These are phyloP conservation scores for Aspergillus nanangensis DNA, from an alignment of 495 filamentous ascomycete genomes.

Conservation along the genomic window DNA sequence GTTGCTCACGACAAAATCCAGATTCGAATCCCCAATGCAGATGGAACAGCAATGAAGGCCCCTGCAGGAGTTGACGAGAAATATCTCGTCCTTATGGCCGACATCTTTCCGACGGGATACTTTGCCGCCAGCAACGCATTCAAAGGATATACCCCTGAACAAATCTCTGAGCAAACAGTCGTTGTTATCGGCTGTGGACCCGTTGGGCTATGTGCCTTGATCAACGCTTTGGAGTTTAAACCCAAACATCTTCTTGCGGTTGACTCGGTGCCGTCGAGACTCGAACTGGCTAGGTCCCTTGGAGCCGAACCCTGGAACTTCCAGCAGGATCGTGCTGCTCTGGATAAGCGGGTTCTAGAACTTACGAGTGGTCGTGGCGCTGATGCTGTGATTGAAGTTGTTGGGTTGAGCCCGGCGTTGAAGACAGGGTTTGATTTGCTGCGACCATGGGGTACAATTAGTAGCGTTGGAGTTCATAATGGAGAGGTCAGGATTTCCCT, in stretches of 20 bases:
- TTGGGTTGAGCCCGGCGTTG: conserved; percentile 79
- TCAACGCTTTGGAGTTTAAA: conserved; percentile 74
- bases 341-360: conserved; percentile 68
- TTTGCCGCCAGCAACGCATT: conserved; percentile 87
- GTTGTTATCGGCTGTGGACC: conserved; percentile 88
- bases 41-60: conserved; percentile 74
- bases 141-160: conserved; percentile 54
- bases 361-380: conserved; percentile 80
- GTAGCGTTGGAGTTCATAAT: conserved; percentile 90
- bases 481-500: conserved; percentile 54
- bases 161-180: conserved; percentile 65
- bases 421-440: conserved; percentile 80
- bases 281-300: conserved; percentile 70
- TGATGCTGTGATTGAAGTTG: conserved; percentile 88
- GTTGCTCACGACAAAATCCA: conserved; percentile 13
- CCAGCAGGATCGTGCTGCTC: conserved; percentile 58
- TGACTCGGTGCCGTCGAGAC: conserved; percentile 72
- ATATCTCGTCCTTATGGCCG: conserved; percentile 65
- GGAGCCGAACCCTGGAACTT: conserved; percentile 90
- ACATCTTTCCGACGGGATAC: conserved; percentile 74
- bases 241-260: conserved; percentile 82
- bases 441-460: conserved; percentile 82
- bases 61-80: conserved; percentile 72
- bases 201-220: conserved; percentile 81
- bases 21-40: conserved; percentile 79